Conservation (phyloP, 305 asterid genomes). For the Stenogyne calaminthoides region DNA sequence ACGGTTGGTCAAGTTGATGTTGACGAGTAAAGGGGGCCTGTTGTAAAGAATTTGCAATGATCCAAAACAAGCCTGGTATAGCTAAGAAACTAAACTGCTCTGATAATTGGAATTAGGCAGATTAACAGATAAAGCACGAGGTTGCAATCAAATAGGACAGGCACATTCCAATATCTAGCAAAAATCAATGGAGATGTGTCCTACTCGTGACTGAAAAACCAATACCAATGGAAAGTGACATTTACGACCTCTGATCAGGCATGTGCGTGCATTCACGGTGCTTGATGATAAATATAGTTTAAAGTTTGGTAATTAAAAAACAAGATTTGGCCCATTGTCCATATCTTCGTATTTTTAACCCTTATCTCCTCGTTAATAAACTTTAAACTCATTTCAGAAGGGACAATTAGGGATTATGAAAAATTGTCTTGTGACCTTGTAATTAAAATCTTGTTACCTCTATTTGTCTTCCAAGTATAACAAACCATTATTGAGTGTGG, state of each 20-base stretch:
- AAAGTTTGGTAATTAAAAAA: not conserved
- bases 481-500: not conserved
- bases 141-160: not conserved
- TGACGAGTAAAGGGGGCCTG: not conserved
- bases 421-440: not conserved
- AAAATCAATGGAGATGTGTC: not conserved
- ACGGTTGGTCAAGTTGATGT: not conserved
- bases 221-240: constrained; percentile 1
- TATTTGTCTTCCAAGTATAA: not conserved
- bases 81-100: not conserved
- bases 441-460: not conserved
- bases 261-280: constrained; percentile 5
- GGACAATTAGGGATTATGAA: not conserved
- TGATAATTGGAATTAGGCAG: constrained; percentile 1
- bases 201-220: not conserved
- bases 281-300: not conserved
- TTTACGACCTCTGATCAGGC: not conserved
- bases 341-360: not conserved
- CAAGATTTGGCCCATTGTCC: not conserved
- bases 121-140: constrained; percentile 9
- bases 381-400: not conserved
- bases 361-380: not conserved
- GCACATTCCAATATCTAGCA: not conserved
- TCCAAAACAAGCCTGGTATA: not conserved
- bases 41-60: not conserved